Conservation (phyloP, 177 flowering plant genomes). For the Vitis hybrid region DNA sequence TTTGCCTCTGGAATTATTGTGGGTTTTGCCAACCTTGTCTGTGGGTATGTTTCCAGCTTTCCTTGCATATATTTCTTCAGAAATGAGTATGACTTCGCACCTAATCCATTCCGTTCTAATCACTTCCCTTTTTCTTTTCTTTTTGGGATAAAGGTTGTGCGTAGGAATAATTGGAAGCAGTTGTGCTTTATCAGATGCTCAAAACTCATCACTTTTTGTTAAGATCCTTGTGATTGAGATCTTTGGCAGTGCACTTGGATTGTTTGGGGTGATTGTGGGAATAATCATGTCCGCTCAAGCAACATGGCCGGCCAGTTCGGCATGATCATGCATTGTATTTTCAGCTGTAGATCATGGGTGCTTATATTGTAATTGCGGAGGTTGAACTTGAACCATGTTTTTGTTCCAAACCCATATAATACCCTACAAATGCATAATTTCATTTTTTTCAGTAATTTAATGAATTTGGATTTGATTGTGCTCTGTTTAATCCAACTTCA, state of each 20-base stretch:
- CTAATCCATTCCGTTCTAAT: not conserved
- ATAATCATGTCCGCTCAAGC: conserved; percentile 99
- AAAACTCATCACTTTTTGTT: conserved; percentile 91
- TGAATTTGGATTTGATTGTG: too few relatives aligned
- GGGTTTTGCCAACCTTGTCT: conserved; percentile 92
- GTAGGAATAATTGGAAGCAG: conserved; percentile 99
- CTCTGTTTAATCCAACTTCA: too few relatives aligned
- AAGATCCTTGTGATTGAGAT: conserved; percentile 96
- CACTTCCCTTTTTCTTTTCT: not conserved
- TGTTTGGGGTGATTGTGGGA: conserved; percentile 97
- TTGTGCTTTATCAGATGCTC: conserved; percentile 97
- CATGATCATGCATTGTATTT: conserved; percentile 5
- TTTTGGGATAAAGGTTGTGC: conserved; percentile 56
- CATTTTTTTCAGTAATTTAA: too few relatives aligned
- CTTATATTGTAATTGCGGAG: too few relatives aligned
- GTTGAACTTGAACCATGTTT: too few relatives aligned
- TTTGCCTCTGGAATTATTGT: conserved; percentile 79
- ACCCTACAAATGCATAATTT: too few relatives aligned
- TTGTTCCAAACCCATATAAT: too few relatives aligned
- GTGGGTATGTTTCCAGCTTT: conserved; percentile 52
- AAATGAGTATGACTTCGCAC: not conserved
- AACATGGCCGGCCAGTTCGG: conserved; percentile 69
- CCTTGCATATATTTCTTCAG: not conserved
- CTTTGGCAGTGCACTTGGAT: conserved; percentile 94
- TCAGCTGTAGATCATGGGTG: too few relatives aligned